Percentiles rank a stretch among this genome's conserved stretches.
These are phyloP conservation scores for Cyathus striatus DNA, from an alignment of 768 basidiomycete species.

Conservation along the genomic window DNA sequence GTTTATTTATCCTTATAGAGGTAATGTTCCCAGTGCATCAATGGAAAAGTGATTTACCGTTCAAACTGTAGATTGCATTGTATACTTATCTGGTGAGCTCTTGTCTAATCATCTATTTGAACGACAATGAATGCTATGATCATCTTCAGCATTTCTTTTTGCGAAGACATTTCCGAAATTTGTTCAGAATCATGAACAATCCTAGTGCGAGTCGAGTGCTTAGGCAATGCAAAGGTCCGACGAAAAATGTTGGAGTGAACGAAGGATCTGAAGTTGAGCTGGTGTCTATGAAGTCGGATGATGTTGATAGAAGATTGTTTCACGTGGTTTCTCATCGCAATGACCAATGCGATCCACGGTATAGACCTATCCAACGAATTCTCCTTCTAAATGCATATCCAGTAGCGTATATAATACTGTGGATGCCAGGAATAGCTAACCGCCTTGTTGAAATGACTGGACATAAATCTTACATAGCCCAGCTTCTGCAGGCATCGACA, in stretches of 20 bases:
- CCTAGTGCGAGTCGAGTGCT: no score
- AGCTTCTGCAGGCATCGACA: slow-evolving; percentile 4
- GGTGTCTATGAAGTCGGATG: neutral
- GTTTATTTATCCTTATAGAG: slow-evolving; percentile 9
- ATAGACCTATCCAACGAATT: slow-evolving; percentile 1
- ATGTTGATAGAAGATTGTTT: neutral
- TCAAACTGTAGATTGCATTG: neutral
- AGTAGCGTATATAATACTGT: slow-evolving; percentile 4
- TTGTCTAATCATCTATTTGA: neutral
- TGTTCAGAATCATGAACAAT: neutral
- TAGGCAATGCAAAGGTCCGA: neutral
- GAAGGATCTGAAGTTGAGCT: neutral
- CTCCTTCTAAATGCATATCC: slow-evolving; percentile 6
- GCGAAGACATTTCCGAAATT: neutral
- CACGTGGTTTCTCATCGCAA: neutral
- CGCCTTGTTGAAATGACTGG: slow-evolving; percentile 3
- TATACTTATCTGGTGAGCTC: slow-evolving; percentile 2
- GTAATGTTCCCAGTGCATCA: slow-evolving; percentile 20
- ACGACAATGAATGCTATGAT: neutral
- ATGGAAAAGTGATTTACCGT: neutral
- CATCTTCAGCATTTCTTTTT: neutral
- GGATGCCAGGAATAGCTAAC: slow-evolving; percentile 4
- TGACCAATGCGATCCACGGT: slow-evolving; percentile 1
- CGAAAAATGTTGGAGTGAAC: neutral
- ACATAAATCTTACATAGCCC: neutral